Base-by-base conservation (phyloP, 805 yeast species). In the Candida namnaoensis region DNA sequence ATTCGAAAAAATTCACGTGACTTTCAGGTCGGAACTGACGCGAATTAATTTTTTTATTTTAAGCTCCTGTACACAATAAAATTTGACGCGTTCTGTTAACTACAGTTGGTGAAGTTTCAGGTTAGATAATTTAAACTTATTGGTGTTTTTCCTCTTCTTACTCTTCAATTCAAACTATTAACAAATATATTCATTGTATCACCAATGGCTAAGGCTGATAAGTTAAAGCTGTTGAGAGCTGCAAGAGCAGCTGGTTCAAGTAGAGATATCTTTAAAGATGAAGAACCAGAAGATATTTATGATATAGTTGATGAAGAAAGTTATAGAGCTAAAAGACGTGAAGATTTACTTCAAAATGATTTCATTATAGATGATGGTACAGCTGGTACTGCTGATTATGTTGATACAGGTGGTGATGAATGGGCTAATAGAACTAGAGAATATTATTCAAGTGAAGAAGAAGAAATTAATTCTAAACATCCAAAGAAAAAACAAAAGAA, bases 291-390 rank as follows among this genome's bases (percentile, higher is more conserved):
- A 26, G 78, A 73, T 38, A 78, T 91, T 45, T 93, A 90, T 57
- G 97, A 91, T 53, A 90, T 87, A 54, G 82, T 88, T 5, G 95
- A 85, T 55, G 96, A 88, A 53, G 80, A 72, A 28, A 78, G 81
- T 33, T 91, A 78, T 61, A 70, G 91, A 50, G 74, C 74, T 51
- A 84, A 78, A 56, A 86, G 85, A 58, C 76, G 95, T 52, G 78
- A 83, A 44, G 86, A 88, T 44, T 68, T 93, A 38, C 70, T 88
- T 60, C 81, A 84, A 46, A 96, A 91, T 54, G 96, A 91, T 59
- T 91, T 91, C 57, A 93, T 91, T 33, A 95, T 88, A 3, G 96
- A 88, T 58, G 98, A 91, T 58, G 80, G 84, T 50, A 96, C 96
- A 28, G 83, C 82, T 48, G 98, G 97, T 0, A 12, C 33, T 12